Percentiles rank a stretch among this genome's conserved stretches.
Evolutionary conservation across 768 basidiomycete species (phyloP).

Genomic region (Galerina marginata): DNA sequence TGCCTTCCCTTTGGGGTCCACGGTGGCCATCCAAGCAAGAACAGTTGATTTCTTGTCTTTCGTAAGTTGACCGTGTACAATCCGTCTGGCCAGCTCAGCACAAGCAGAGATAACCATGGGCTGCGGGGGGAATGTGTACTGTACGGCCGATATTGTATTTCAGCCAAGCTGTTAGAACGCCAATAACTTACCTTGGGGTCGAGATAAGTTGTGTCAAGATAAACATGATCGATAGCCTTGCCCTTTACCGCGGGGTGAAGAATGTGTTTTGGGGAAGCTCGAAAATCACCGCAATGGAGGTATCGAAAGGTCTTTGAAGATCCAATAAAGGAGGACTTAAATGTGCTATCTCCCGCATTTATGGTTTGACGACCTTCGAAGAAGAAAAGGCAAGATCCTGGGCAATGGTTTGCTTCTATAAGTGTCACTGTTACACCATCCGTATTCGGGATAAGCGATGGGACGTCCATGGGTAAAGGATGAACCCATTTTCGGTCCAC

Average conservation of each 20-base stretch:
- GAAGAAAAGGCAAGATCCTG: slow-evolving; percentile 92
- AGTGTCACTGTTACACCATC: slow-evolving; percentile 88
- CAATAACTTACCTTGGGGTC: slow-evolving; percentile 68
- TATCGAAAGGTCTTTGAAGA: slow-evolving; percentile 79
- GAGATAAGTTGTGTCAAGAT: slow-evolving; percentile 96
- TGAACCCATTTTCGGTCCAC: slow-evolving; percentile 91
- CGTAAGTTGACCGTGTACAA: slow-evolving; percentile 49
- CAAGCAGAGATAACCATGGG: slow-evolving; percentile 94
- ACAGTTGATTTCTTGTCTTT: slow-evolving; percentile 44
- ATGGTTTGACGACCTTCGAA: slow-evolving; percentile 93
- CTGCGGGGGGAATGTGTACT: slow-evolving; percentile 96
- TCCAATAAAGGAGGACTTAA: slow-evolving; percentile 74
- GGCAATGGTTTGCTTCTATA: slow-evolving; percentile 99
- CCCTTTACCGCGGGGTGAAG: slow-evolving; percentile 83
- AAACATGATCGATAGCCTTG: slow-evolving; percentile 84
- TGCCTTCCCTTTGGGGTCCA: slow-evolving; percentile 41
- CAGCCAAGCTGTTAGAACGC: not conserved
- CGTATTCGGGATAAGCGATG: slow-evolving; percentile 79
- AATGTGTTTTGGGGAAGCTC: slow-evolving; percentile 88
- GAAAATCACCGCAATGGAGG: slow-evolving; percentile 94
- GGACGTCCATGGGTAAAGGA: slow-evolving; percentile 80
- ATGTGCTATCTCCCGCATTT: slow-evolving; percentile 84
- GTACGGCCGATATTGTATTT: not conserved
- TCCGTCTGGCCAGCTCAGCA: slow-evolving; percentile 73
- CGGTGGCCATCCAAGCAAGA: slow-evolving; percentile 52